These are phyloP conservation scores for Dacryopinax spathularia DNA, from an alignment of 768 basidiomycete species.

Conservation along the genomic window DNA sequence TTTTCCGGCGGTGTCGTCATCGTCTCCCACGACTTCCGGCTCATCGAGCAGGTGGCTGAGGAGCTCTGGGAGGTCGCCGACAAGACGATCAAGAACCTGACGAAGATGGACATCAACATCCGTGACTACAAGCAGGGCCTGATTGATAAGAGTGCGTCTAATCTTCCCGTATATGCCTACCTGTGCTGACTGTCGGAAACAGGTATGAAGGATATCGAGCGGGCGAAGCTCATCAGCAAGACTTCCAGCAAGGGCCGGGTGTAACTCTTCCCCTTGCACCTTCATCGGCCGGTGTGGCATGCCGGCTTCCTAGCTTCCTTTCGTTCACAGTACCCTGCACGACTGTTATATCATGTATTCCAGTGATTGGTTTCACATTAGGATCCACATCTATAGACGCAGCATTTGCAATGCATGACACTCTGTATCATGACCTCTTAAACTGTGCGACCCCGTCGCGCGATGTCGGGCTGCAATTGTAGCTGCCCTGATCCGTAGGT, in stretches of 20 bases:
- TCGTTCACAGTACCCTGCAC: constrained; percentile 1
- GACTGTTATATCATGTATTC: constrained; percentile 5
- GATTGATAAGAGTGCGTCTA: constrained; percentile 54
- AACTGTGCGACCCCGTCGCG: background rate
- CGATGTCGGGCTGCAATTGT: too few species aligned
- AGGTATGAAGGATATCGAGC: constrained; percentile 80
- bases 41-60: constrained; percentile 95
- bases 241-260: constrained; percentile 32
- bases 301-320: background rate
- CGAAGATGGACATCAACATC: constrained; percentile 76
- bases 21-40: constrained; percentile 98
- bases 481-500: too few species aligned
- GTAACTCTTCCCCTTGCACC: constrained; percentile 6
- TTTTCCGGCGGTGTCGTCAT: constrained; percentile 98
- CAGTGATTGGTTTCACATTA: background rate
- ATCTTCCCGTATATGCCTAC: constrained; percentile 3
- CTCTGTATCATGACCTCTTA: background rate
- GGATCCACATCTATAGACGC: constrained; percentile 1
- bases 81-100: constrained; percentile 82
- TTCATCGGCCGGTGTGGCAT: background rate
- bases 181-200: constrained; percentile 6
- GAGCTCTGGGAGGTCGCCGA: constrained; percentile 98
- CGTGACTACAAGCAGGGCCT: constrained; percentile 85
- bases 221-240: constrained; percentile 87
- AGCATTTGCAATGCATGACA: background rate